Base-by-base conservation (phyloP, 345 rosid genomes). In the Gossypium australe region DNA sequence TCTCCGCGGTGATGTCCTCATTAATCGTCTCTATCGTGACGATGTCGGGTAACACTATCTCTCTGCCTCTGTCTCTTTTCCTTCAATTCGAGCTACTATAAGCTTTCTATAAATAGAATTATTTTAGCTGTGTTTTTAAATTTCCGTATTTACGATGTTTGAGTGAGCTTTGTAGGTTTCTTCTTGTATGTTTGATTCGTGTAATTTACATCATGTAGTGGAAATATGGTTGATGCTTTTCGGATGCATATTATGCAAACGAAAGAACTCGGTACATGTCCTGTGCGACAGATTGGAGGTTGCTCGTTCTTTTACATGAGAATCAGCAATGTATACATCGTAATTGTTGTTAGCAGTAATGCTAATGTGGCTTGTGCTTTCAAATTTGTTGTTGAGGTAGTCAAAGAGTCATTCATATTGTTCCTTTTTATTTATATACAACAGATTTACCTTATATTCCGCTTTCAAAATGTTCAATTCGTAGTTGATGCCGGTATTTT, bases 141-240 rank as follows among this genome's bases (percentile, higher is more conserved):
- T 34, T 34, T 34, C 41, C 41, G 41, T 34, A 34, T 34, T 34
- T 34, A 5, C 41, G 51, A 41, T 8, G 24, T 64, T 64, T 41
- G 49, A 41, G 9, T 64, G 69, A 64, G 69, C 49, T 41, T 64
- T 41, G 51, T 47, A 47, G 51, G 51, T 47, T 10, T 47, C 13
- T 11, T 2, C 71, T 22, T 67, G 2, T 56, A 10, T 57, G 48
- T 47, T 38, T 53, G 56, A 63, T 11, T 67, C 22, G 48, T 17
- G 7, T 66, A 5, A 12, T 34, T 38, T 16, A 34, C 41, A 79
- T 66, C n/a, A 60, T 76, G 47, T 68, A 93, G 99, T 76, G 97
- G 97, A 60, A 96, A 93, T 67, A 96, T 96, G 99, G 98, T 96
- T 85, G 98, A 95, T 81, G 99, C 99, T n/a, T 96, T 96, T 74